Percentiles rank a stretch among this genome's conserved stretches.
These are phyloP conservation scores for Exophiala bonariae DNA, from an alignment of 2,329 filamentous ascomycete genomes.

Conservation along the genomic window DNA sequence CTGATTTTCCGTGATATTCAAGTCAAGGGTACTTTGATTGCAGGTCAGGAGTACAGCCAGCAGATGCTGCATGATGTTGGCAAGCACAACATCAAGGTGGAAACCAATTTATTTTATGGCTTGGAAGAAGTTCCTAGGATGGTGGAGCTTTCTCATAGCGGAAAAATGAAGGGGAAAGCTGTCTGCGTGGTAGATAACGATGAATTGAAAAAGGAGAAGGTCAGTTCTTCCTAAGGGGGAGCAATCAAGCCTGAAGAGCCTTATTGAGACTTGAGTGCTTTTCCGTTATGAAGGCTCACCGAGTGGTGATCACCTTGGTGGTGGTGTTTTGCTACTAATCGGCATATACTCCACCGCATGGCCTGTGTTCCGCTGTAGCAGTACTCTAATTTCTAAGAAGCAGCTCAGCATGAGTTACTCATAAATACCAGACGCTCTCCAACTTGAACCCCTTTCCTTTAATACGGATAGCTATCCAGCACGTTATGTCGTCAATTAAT, in stretches of 20 bases:
- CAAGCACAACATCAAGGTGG: conserved; percentile 49
- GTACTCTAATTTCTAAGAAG: too few relatives aligned
- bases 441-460: too few relatives aligned
- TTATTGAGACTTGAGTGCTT: neutral
- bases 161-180: conserved; percentile 56
- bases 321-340: too few relatives aligned
- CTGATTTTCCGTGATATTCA: conserved; percentile 56
- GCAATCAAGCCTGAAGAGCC: neutral
- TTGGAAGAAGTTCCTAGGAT: conserved; percentile 54
- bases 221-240: neutral
- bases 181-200: conserved; percentile 23
- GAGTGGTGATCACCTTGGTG: too few relatives aligned
- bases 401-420: too few relatives aligned
- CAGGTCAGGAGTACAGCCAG: conserved; percentile 44
- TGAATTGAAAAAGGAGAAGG: conserved; percentile 10
- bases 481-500: too few relatives aligned
- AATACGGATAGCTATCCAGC: too few relatives aligned
- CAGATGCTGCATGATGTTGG: conserved; percentile 51
- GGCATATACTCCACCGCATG: too few relatives aligned
- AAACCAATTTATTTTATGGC: conserved; percentile 54
- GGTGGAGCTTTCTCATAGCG: conserved; percentile 51
- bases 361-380: too few relatives aligned
- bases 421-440: too few relatives aligned
- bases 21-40: conserved; percentile 48
- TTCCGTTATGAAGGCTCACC: too few relatives aligned